These are phyloP conservation scores for Pseudozyma sp. DNA, from an alignment of 1,284 basidiomycete species.

Conservation along the genomic window DNA sequence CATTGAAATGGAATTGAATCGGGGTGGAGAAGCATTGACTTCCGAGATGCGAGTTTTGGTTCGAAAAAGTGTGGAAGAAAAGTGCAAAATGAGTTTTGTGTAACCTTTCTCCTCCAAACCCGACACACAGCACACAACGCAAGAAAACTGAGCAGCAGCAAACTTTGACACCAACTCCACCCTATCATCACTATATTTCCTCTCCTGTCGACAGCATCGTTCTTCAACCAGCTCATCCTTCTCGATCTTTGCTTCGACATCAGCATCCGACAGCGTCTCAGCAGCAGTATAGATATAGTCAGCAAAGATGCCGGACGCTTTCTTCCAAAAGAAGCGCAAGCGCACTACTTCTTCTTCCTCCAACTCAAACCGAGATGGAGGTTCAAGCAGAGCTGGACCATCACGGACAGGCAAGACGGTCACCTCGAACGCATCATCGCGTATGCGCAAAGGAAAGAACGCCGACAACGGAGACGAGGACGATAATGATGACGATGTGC, in stretches of 20 bases:
- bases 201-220: neutral
- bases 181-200: neutral
- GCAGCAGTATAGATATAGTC: neutral
- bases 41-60: constrained; percentile 33
- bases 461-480: constrained; percentile 39
- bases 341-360: constrained; percentile 33
- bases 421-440: constrained; percentile 7
- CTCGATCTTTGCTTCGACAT: neutral
- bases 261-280: neutral
- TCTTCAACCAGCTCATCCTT: neutral
- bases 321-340: constrained; percentile 69
- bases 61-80: constrained; percentile 14
- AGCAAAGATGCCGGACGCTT: constrained; percentile 66
- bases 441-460: constrained; percentile 16
- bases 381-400: constrained; percentile 25
- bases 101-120: neutral
- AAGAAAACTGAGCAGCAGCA: neutral
- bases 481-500: constrained; percentile 27
- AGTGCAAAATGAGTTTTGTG: constrained; percentile 2
- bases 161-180: neutral
- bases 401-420: constrained; percentile 20
- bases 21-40: neutral
- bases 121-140: too few relatives aligned
- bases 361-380: neutral
- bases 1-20: constrained; percentile 2